Evolutionary conservation across 352 stramenopile genomes (phyloP), one percentile per base, ranked within the genome.

Genomic region (Thalassiosira mediterranea): DNA sequence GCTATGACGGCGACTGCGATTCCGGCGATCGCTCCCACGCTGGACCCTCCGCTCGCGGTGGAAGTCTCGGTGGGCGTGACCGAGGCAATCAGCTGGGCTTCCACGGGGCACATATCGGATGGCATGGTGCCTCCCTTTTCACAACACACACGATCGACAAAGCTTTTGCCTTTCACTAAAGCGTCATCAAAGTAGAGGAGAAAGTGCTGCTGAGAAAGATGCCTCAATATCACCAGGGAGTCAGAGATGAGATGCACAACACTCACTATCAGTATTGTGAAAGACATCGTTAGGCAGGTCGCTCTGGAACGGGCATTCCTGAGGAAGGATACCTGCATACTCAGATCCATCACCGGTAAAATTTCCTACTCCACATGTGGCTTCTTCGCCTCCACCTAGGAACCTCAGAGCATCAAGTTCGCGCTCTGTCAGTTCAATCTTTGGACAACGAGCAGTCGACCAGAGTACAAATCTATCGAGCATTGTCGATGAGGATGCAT

Each of bases 141-240:
- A 28, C 76, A 84, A 64, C 76, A 84, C 26, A 71, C 64, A 29
- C 75, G 53, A 11, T 83, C 75, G 19, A 62, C 26, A 28, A 62
- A 83, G 11, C 40, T 23, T 23, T 51, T 44, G 2, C 42, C 70
- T 46, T 13, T 7, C 34, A 42, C 34, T 42, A 13, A 13, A 42
- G 54, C 23, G 31, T 64, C 42, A 25, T 72, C 59, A 25, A 69
- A 44, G 47, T 79, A 13, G 7, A 13, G 7, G 34, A 42, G 34
- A 42, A 42, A 13, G 34, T 42, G 34, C 34, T 13, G 7, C 13
- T 42, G 34, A 42, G 7, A 7, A 42, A 13, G 13, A 42, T 42
- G 34, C 34, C 7, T 42, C 7, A 42, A 7, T 13, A 13, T 42
- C 13, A 42, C n/a, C n/a, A 13, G 13, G 7, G 13, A 42, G 13